Base-by-base conservation (phyloP, 2,329 filamentous ascomycete species). In the Lasiodiplodia gonubiensis region DNA sequence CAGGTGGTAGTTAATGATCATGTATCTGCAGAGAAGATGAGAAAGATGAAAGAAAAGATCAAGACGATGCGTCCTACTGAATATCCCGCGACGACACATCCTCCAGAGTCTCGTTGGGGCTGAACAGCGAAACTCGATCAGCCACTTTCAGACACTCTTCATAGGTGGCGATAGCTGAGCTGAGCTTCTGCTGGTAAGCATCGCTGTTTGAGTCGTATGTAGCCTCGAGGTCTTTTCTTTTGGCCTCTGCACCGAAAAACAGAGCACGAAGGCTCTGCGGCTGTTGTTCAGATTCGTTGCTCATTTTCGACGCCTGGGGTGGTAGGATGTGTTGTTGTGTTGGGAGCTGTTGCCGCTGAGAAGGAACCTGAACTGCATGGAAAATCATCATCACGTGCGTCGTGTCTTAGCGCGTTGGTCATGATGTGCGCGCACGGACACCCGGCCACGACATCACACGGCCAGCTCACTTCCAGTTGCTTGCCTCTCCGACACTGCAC, bases 21-120 rank as follows among this genome's bases (percentile, higher is more conserved):
- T 86, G 78, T 94, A 91, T 74, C 88, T 90, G 61, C 37, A 21
- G 14, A 10, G 39, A 12, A 25, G 27, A 63, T 71, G 60, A 68
- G 71, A 70, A 46, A 57, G 64, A 18, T 35, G 46, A 69, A 35
- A 67, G 59, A 21, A 37, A 54, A 33, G 68, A 78, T 69, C 77
- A 74, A 60, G 54, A 42, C 67, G 78, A 69, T 78, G 75, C 55
- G 72, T 11, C 79, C 68, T 82, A 97, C 80, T 93, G 92, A 37
- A 99, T 81, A 74, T 97, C 90, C n/a, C 86, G 85, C 1, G 94
- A 96, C 16, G 92, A 84, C 37, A 97, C 82, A 80, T 99, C 95
- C 69, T 99, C 95, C 48, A 94, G 80, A 0, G 87, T 86, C 79
- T 99, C 95, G 79, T 99, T 99, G 42, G 89, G 85, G 72, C 93